Evolutionary conservation across 345 rosid genomes (phyloP).

Genomic region (Syzygium aromaticum): DNA sequence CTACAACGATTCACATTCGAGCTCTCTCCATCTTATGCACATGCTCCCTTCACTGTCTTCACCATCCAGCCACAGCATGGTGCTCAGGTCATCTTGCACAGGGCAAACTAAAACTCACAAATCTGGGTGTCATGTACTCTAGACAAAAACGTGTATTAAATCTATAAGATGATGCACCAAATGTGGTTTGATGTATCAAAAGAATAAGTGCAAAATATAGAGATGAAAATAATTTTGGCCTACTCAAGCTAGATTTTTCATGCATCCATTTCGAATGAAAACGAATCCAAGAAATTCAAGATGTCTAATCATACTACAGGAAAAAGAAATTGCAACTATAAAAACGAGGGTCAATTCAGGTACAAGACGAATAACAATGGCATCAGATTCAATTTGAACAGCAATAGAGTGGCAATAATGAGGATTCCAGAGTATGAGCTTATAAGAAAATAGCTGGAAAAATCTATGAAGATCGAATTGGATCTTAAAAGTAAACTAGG

Average conservation of each 20-base stretch:
- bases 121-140: not conserved
- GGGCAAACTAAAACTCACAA: not conserved
- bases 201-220: not conserved
- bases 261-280: not conserved
- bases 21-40: not conserved
- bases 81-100: not conserved
- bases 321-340: not conserved
- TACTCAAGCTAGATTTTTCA: not conserved
- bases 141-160: not conserved
- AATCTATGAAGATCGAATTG: not conserved
- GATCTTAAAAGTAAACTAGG: not conserved
- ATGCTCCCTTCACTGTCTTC: not conserved
- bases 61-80: slow-evolving; percentile 1
- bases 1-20: slow-evolving; percentile 1
- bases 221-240: not conserved
- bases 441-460: not conserved
- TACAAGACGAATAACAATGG: not conserved
- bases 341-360: not conserved
- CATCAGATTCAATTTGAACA: not conserved
- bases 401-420: not conserved
- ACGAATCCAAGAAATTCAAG: not conserved
- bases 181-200: not conserved
- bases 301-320: not conserved
- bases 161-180: not conserved
- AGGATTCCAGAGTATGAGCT: not conserved